Evolutionary conservation across 2,329 filamentous ascomycete genomes (phyloP).

Genomic region (Trichoderma brevicompactum): DNA sequence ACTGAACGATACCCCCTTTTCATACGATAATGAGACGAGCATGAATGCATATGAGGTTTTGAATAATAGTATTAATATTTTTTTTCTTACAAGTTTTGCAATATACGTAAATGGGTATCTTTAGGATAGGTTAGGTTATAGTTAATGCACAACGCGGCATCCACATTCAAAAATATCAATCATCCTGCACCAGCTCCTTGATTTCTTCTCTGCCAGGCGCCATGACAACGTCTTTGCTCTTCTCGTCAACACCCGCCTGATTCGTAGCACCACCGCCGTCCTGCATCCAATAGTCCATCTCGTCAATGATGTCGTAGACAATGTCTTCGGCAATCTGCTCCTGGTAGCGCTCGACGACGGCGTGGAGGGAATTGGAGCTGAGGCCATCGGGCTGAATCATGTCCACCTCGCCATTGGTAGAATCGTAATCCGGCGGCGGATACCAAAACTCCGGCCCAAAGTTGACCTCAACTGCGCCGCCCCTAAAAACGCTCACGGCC

Average conservation of each 20-base stretch:
- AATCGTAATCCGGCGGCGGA: constrained; percentile 66
- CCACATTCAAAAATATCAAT: constrained; percentile 44
- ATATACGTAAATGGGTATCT: constrained; percentile 24
- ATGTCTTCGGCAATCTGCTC: constrained; percentile 96
- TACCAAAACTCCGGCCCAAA: constrained; percentile 95
- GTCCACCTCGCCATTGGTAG: constrained; percentile 53
- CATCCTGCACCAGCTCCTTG: constrained; percentile 68
- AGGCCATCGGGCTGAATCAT: constrained; percentile 44
- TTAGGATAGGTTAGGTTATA: neutral
- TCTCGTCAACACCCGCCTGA: constrained; percentile 50
- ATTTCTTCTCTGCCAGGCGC: constrained; percentile 60
- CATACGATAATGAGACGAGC: neutral
- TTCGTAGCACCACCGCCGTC: constrained; percentile 61
- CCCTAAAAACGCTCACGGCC: constrained; percentile 87
- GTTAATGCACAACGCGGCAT: neutral
- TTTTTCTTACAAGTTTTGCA: neutral
- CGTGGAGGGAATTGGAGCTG: constrained; percentile 49
- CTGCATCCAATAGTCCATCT: constrained; percentile 86
- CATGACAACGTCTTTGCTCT: constrained; percentile 50
- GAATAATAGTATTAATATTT: neutral
- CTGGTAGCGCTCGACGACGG: constrained; percentile 78
- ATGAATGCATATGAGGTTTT: neutral
- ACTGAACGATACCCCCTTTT: constrained; percentile 10
- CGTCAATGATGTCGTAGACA: constrained; percentile 90
- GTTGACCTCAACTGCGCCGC: constrained; percentile 89